A percentile compares a stretch with the other conserved stretches of the same genome.
phyloP scores from a whole-genome alignment of 2,329 filamentous ascomycete genomes.

The Penicillium sp. region DNA sequence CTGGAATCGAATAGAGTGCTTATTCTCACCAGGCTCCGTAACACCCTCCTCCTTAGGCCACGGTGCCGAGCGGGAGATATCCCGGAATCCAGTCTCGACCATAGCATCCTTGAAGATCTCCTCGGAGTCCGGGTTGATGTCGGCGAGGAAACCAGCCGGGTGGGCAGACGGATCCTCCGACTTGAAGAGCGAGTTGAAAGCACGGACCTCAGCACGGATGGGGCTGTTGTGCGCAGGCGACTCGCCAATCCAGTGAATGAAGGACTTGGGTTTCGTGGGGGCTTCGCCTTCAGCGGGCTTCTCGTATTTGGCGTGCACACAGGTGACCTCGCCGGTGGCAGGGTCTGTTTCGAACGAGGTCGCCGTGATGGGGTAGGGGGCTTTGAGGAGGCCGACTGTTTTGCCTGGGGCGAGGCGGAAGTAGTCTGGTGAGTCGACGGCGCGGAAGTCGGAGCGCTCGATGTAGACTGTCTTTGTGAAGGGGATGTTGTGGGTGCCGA shows the following conservation, averaged over 20 bases:
- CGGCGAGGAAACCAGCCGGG: constrained; percentile 76
- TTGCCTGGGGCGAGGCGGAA: constrained; percentile 76
- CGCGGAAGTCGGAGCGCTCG: constrained; percentile 75
- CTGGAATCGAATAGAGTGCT: constrained; percentile 84
- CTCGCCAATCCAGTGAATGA: constrained; percentile 85
- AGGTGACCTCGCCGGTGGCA: constrained; percentile 62
- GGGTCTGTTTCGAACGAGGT: constrained; percentile 67
- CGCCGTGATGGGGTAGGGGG: constrained; percentile 68
- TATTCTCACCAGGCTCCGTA: constrained; percentile 43
- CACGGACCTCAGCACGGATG: constrained; percentile 68
- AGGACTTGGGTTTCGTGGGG: constrained; percentile 65
- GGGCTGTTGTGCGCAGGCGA: constrained; percentile 62
- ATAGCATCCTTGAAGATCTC: constrained; percentile 74
- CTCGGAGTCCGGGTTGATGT: constrained; percentile 83
- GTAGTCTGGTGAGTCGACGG: constrained; percentile 69
- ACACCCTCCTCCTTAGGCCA: constrained; percentile 75
- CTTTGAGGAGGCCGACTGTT: constrained; percentile 70
- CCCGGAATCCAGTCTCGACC: constrained; percentile 79
- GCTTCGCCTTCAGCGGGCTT: constrained; percentile 66
- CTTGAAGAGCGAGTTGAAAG: constrained; percentile 83
- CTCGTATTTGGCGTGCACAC: constrained; percentile 67
- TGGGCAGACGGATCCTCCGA: constrained; percentile 76
- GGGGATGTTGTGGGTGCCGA: constrained; percentile 55
- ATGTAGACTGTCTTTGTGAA: constrained; percentile 83
- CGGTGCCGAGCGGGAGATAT: constrained; percentile 70